Percentiles rank a stretch among this genome's conserved stretches.
Evolutionary conservation across 352 stramenopile species (phyloP).

Genomic region (Pythium utonaiense): DNA sequence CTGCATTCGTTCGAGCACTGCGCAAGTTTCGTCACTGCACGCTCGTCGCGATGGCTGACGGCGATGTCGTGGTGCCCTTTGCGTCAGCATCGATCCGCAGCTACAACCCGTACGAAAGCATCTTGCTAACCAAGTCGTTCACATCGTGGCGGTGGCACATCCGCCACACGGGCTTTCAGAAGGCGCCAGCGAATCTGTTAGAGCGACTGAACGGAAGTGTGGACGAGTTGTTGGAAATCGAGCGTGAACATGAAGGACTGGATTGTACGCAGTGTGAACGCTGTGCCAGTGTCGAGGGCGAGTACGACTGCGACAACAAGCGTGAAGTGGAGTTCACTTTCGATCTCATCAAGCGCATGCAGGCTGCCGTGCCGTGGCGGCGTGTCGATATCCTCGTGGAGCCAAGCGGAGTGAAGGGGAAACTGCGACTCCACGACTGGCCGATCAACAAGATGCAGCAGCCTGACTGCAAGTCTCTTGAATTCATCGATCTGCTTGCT

Average conservation of each 20-base stretch:
- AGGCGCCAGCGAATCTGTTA: constrained; percentile 23
- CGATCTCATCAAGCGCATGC: constrained; percentile 53
- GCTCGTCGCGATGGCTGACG: constrained; percentile 72
- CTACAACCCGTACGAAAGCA: constrained; percentile 60
- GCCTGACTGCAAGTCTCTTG: constrained; percentile 48
- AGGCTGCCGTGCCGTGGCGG: constrained; percentile 50
- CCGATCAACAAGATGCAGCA: constrained; percentile 74
- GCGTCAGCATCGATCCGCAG: constrained; percentile 69
- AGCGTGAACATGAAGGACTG: constrained; percentile 30
- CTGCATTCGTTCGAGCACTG: constrained; percentile 48
- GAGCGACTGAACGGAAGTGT: constrained; percentile 38
- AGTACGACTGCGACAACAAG: constrained; percentile 69
- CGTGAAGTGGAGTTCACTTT: constrained; percentile 74
- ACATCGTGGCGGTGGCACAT: constrained; percentile 70
- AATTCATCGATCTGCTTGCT: constrained; percentile 76
- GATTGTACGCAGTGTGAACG: constrained; percentile 34
- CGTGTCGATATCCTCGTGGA: constrained; percentile 68
- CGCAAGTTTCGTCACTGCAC: constrained; percentile 56
- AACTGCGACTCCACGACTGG: constrained; percentile 78
- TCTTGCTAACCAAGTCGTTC: constrained; percentile 47
- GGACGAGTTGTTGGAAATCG: constrained; percentile 37
- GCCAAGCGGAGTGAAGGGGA: constrained; percentile 56
- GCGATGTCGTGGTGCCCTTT: constrained; percentile 71
- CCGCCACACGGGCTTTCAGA: constrained; percentile 56
- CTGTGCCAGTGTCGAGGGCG: constrained; percentile 49